Conservation (phyloP, 768 basidiomycete species). For the Kwoniella bestiolae region DNA sequence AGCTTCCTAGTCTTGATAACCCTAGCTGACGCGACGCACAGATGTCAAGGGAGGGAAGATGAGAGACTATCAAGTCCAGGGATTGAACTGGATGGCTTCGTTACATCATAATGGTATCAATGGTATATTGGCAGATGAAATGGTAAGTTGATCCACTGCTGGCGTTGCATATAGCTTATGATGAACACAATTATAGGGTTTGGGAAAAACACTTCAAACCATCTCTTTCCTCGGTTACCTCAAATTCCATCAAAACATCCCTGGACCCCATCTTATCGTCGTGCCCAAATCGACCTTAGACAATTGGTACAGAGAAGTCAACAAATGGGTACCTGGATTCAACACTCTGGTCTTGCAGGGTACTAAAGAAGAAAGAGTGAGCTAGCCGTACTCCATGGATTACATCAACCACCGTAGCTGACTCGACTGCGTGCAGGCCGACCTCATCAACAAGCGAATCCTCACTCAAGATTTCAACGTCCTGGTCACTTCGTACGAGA, state of each 20-base stretch:
- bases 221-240: conserved; percentile 96
- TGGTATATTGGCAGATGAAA: conserved; percentile 96
- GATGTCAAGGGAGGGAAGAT: conserved; percentile 83
- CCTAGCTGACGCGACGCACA: conserved; percentile 50
- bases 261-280: conserved; percentile 89
- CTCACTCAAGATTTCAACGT: conserved; percentile 89
- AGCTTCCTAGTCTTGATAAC: not conserved
- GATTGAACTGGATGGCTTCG: conserved; percentile 96
- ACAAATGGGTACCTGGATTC: conserved; percentile 86
- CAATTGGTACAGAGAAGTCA: conserved; percentile 95
- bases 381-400: conserved; percentile 24
- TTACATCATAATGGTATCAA: conserved; percentile 95
- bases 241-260: conserved; percentile 74
- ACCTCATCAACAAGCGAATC: conserved; percentile 75
- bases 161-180: not conserved
- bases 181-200: conserved; percentile 65
- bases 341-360: conserved; percentile 81
- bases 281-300: conserved; percentile 98
- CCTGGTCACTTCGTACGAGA: conserved; percentile 94
- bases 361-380: conserved; percentile 79
- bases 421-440: conserved; percentile 58
- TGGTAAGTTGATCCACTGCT: conserved; percentile 63
- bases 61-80: conserved; percentile 93
- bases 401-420: not conserved
- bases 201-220: conserved; percentile 97